Conservation (phyloP, 2,329 filamentous ascomycete species). For the Ophiostoma montium region DNA sequence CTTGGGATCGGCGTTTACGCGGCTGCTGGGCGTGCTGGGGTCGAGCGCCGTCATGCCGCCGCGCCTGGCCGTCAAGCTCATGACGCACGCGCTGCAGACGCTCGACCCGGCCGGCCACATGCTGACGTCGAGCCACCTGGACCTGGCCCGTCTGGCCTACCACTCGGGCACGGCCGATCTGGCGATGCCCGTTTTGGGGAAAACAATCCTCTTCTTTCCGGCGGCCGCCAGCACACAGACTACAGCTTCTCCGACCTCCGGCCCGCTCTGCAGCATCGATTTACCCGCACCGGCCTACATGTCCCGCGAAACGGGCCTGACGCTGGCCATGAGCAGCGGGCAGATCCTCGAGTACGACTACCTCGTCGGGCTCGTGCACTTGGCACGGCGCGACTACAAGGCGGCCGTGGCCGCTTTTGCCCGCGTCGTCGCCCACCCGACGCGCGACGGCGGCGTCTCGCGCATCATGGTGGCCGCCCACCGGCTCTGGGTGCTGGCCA, state of each 20-base stretch:
- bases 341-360: slow-evolving; percentile 55
- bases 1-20: slow-evolving; percentile 27
- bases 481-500: slow-evolving; percentile 77
- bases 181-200: slow-evolving; percentile 48
- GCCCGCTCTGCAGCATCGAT: slow-evolving; percentile 28
- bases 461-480: slow-evolving; percentile 78
- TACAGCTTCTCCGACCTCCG: slow-evolving; percentile 5
- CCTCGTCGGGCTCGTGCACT: slow-evolving; percentile 53
- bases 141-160: slow-evolving; percentile 30
- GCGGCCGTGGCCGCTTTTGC: slow-evolving; percentile 49
- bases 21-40: slow-evolving; percentile 28
- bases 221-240: slow-evolving; percentile 12
- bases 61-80: slow-evolving; percentile 27
- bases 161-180: slow-evolving; percentile 36
- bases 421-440: slow-evolving; percentile 53
- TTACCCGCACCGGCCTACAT: slow-evolving; percentile 43
- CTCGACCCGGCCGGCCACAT: slow-evolving; percentile 44
- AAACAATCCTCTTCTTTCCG: slow-evolving; percentile 47
- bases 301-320: slow-evolving; percentile 42
- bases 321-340: slow-evolving; percentile 33
- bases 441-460: slow-evolving; percentile 47
- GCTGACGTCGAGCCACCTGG: slow-evolving; percentile 15
- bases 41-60: slow-evolving; percentile 28
- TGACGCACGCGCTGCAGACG: slow-evolving; percentile 42
- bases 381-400: slow-evolving; percentile 45